These are phyloP conservation scores for Russula compacta DNA, from an alignment of 768 basidiomycete genomes.

Conservation along the genomic window DNA sequence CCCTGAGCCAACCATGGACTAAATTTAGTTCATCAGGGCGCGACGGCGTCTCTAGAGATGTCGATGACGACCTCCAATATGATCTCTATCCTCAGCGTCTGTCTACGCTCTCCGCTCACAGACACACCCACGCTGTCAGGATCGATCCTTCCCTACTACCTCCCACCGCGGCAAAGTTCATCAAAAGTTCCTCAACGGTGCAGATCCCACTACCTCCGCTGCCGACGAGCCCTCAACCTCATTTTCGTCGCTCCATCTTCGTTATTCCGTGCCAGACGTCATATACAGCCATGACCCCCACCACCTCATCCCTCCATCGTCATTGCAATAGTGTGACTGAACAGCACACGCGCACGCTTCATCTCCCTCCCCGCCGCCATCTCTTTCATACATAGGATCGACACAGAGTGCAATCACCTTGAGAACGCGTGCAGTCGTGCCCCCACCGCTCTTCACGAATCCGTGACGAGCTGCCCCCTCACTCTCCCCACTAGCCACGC, in stretches of 20 bases:
- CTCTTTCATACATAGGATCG: background rate
- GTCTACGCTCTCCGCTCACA: background rate
- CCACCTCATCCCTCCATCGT: background rate
- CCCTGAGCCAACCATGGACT: no score
- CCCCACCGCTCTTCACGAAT: background rate
- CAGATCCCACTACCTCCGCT: no score
- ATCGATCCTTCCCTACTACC: no score
- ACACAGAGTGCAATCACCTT: conserved; percentile 11
- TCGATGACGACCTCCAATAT: background rate
- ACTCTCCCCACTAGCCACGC: no score
- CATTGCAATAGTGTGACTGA: background rate
- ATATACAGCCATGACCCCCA: conserved; percentile 1
- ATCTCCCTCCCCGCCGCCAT: conserved; percentile 5
- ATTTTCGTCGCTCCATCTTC: background rate
- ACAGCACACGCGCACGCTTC: conserved; percentile 9
- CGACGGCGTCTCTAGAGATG: no score
- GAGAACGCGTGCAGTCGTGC: conserved; percentile 12
- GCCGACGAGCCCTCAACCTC: no score
- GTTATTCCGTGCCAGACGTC: conserved; percentile 10
- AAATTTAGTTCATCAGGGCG: no score
- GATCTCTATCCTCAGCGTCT: conserved; percentile 3
- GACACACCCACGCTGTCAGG: no score
- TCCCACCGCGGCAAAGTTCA: no score
- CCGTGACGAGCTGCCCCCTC: no score
- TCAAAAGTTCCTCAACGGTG: no score